These are phyloP conservation scores for Talaromyces nanjingensis DNA, from an alignment of 495 filamentous ascomycete species.

Conservation along the genomic window DNA sequence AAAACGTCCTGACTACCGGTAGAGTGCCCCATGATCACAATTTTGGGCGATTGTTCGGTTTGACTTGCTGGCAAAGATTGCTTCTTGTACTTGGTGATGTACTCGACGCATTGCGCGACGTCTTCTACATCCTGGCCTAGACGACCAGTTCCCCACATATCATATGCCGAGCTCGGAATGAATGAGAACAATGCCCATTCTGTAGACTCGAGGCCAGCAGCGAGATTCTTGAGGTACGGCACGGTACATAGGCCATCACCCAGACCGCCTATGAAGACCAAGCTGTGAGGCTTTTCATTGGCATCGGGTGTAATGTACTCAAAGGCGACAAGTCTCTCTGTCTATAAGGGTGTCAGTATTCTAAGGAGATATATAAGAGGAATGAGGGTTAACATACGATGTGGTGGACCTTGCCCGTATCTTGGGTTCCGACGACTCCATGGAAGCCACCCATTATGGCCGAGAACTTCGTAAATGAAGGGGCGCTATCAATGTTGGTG, in stretches of 20 bases:
- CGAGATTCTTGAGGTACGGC: slow-evolving; percentile 50
- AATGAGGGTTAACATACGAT: background rate
- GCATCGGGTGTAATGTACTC: slow-evolving; percentile 38
- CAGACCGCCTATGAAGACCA: slow-evolving; percentile 82
- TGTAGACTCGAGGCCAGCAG: slow-evolving; percentile 48
- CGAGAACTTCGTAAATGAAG: background rate
- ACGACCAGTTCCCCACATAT: slow-evolving; percentile 63
- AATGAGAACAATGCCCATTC: slow-evolving; percentile 56
- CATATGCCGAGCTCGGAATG: slow-evolving; percentile 57
- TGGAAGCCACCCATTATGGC: slow-evolving; percentile 6
- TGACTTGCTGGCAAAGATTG: slow-evolving; percentile 11
- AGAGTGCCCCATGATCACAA: slow-evolving; percentile 86
- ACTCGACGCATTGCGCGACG: slow-evolving; percentile 62
- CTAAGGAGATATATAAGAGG: background rate
- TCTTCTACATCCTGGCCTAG: slow-evolving; percentile 68
- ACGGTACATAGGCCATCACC: slow-evolving; percentile 71
- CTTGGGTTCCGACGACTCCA: slow-evolving; percentile 7
- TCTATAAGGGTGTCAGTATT: slow-evolving; percentile 20
- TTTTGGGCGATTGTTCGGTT: slow-evolving; percentile 34
- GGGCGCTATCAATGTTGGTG: background rate
- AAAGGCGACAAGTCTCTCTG: slow-evolving; percentile 50
- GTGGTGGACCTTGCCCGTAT: slow-evolving; percentile 7
- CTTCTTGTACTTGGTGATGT: slow-evolving; percentile 47
- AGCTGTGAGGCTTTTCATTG: slow-evolving; percentile 47
- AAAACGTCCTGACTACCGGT: slow-evolving; percentile 85